Base-by-base conservation (phyloP, 2,329 filamentous ascomycete genomes). In the Annulohypoxylon truncatum region DNA sequence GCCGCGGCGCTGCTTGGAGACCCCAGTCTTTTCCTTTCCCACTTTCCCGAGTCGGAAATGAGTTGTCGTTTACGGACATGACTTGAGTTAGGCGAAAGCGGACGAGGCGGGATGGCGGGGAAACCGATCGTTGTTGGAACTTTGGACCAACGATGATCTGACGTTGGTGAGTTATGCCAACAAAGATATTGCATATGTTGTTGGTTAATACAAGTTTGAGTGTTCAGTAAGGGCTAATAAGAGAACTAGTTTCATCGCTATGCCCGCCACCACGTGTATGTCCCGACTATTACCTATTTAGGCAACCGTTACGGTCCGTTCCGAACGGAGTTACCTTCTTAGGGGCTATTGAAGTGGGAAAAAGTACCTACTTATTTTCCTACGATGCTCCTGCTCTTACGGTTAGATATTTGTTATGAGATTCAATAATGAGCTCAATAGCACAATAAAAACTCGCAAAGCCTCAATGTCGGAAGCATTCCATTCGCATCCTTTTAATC, bases 41-140 rank as follows among this genome's bases (percentile, higher is more conserved):
- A 48, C 44, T 48, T 48, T 48, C 44, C 22, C 6, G 44, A 28
- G 12, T 18, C 44, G 44, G 44, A 48, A 48, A 48, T 48, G 44
- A 48, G 24, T 28, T 28, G 44, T 48, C 44, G 44, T 48, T 28
- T 28, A 26, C 44, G 24, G 22, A 28, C 44, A 48, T 28, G 22
- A 24, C n/a, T 28, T 13, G 24, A 29, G 44, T 28, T 28, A 48
- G 24, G 24, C 22, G 24, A 48, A 48, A 29, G 44, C 22, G 44
- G 24, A n/a, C 22, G 29, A 29, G 22, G 44, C 42, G 24, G 24
- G 44, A 28, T 48, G 44, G 3, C 44, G 44, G 44, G 44, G 44
- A 48, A 28, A 15, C 22, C 44, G 44, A 48, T 48, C 12, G 2
- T 28, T 15, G 22, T 48, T 26, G 44, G 44, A 28, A 28, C 35